Percentiles rank a stretch among this genome's conserved stretches.
Conservation (phyloP, 2,329 filamentous ascomycete genomes). For the Penicillium capsulatum region DNA sequence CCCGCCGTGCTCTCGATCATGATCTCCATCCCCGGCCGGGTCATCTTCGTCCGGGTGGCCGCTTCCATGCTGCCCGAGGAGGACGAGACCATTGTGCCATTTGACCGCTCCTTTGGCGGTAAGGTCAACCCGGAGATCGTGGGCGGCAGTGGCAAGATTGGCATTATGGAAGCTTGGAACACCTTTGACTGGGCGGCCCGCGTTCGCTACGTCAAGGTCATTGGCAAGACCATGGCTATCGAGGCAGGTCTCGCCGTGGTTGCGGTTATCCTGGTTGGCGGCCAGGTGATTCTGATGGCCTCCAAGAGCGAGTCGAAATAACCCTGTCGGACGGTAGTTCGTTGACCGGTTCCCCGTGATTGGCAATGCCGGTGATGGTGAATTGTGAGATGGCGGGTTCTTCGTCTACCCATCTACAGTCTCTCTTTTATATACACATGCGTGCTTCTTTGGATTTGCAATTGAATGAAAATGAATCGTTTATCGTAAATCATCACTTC, state of each 20-base stretch:
- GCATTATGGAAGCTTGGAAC: constrained; percentile 71
- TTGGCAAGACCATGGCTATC: constrained; percentile 65
- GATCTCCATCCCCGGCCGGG: constrained; percentile 68
- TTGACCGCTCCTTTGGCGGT: constrained; percentile 80
- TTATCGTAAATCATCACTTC: no score
- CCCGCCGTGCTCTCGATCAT: constrained; percentile 53
- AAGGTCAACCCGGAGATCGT: constrained; percentile 70
- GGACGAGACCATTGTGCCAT: constrained; percentile 79
- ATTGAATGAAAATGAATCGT: no score
- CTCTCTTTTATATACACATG: no score
- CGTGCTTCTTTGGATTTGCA: no score
- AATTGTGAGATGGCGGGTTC: no score
- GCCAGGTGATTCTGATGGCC: constrained; percentile 48
- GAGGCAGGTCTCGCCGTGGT: constrained; percentile 47
- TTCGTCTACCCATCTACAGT: no score
- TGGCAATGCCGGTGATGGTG: no score
- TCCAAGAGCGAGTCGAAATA: constrained; percentile 5
- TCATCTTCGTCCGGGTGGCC: constrained; percentile 76
- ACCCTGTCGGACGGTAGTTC: no score
- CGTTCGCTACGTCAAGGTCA: constrained; percentile 68
- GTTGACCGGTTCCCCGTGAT: no score
- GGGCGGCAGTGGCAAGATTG: constrained; percentile 66
- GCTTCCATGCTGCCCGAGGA: constrained; percentile 79
- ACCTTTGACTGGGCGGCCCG: constrained; percentile 71
- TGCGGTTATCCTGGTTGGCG: constrained; percentile 49